Evolutionary conservation across 257 asterid species (phyloP).

Genomic region (Eucommia ulmoides): DNA sequence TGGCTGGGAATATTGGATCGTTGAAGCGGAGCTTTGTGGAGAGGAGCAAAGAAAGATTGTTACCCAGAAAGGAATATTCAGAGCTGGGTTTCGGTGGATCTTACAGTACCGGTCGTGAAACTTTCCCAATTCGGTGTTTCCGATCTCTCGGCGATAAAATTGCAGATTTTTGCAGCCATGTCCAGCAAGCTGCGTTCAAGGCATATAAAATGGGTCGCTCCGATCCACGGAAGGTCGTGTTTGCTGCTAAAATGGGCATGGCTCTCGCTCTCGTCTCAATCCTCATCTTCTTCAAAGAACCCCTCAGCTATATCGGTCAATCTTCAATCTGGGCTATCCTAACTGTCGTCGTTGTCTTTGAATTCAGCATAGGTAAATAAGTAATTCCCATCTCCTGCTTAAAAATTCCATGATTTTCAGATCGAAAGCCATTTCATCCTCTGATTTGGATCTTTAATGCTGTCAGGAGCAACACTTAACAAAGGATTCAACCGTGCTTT

Average conservation of each 20-base stretch:
- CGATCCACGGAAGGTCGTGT: slow-evolving; percentile 57
- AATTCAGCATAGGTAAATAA: slow-evolving; percentile 67
- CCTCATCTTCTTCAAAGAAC: slow-evolving; percentile 50
- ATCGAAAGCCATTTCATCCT: too few species aligned
- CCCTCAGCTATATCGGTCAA: slow-evolving; percentile 33
- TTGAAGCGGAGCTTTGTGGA: slow-evolving; percentile 55
- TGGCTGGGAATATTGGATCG: too few species aligned
- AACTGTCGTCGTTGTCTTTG: slow-evolving; percentile 80
- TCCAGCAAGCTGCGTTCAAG: slow-evolving; percentile 16
- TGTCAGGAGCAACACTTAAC: slow-evolving; percentile 38
- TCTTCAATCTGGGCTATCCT: slow-evolving; percentile 43
- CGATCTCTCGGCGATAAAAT: slow-evolving; percentile 14
- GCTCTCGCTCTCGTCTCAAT: slow-evolving; percentile 51
- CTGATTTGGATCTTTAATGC: too few species aligned
- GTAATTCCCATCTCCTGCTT: not conserved
- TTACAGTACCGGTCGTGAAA: slow-evolving; percentile 9
- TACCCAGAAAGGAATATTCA: slow-evolving; percentile 33
- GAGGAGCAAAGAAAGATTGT: slow-evolving; percentile 39
- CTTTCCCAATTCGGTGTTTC: slow-evolving; percentile 22
- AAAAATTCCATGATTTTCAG: not conserved
- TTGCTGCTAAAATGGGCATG: slow-evolving; percentile 49
- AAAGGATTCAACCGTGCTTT: slow-evolving; percentile 40
- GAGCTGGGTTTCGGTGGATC: slow-evolving; percentile 25
- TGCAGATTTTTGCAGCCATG: slow-evolving; percentile 12
- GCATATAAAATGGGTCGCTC: slow-evolving; percentile 43